Conservation (phyloP, 2,329 filamentous ascomycete genomes). For the Talaromyces amestolkiae region DNA sequence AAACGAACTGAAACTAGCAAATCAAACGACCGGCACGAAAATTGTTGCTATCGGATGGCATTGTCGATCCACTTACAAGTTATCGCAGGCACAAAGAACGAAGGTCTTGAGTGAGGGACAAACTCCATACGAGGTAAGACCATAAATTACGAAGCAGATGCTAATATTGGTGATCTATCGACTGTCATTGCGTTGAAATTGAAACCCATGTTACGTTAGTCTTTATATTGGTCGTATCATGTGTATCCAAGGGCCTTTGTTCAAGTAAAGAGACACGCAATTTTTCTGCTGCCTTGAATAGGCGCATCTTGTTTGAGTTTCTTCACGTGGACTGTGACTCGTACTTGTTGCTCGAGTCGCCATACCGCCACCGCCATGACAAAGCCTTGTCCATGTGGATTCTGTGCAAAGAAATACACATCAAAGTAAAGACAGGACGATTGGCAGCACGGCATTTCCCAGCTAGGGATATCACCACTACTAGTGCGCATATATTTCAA, state of each 20-base stretch:
- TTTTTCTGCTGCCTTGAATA: not conserved
- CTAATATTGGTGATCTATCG: not conserved
- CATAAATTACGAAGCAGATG: not conserved
- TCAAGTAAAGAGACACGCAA: not conserved
- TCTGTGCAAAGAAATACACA: not conserved
- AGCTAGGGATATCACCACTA: not conserved
- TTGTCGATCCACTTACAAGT: not conserved
- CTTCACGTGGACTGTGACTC: not conserved
- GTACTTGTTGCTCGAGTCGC: not conserved
- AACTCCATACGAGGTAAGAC: not conserved
- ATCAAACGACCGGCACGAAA: not conserved
- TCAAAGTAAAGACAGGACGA: not conserved
- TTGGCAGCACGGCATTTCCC: not conserved
- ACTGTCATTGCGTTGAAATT: not conserved
- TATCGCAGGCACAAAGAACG: not conserved
- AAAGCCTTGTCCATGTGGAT: not conserved
- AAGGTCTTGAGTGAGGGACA: not conserved
- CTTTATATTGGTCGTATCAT: too few relatives aligned
- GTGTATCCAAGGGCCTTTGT: not conserved
- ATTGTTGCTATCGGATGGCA: not conserved
- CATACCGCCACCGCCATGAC: not conserved
- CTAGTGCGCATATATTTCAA: not conserved
- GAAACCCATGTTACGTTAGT: not conserved
- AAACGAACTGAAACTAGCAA: not conserved
- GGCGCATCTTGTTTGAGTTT: not conserved